Evolutionary conservation across 1,139 yeast species (phyloP).

Genomic region (Geotrichum aggregatum): DNA sequence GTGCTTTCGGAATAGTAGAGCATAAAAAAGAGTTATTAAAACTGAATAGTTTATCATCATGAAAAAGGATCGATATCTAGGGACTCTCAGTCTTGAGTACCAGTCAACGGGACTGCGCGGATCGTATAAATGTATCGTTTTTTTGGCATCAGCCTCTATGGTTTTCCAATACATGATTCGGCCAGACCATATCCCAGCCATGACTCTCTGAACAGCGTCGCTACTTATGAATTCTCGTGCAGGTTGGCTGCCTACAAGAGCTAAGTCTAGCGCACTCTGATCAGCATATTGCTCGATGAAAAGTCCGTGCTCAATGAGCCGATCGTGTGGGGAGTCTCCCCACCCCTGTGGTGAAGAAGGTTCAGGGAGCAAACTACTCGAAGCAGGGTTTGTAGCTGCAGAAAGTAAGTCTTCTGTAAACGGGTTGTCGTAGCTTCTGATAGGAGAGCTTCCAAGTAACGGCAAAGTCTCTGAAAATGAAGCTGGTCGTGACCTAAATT

Average conservation of each 20-base stretch:
- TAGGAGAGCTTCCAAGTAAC: conserved; percentile 9
- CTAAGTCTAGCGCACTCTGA: conserved; percentile 16
- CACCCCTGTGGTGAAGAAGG: conserved; percentile 1
- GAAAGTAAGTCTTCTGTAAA: conserved; percentile 6
- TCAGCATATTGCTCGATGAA: conserved; percentile 19
- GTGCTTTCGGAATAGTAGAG: conserved; percentile 27
- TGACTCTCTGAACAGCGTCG: conserved; percentile 18
- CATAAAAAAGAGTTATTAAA: conserved; percentile 32
- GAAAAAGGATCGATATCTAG: conserved; percentile 34
- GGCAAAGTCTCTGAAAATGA: conserved; percentile 15
- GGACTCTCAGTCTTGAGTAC: conserved; percentile 36
- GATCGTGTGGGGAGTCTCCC: conserved; percentile 15
- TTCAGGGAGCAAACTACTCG: not conserved
- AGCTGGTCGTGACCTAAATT: conserved; percentile 1
- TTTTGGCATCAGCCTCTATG: conserved; percentile 30
- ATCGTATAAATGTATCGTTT: conserved; percentile 29
- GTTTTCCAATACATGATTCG: conserved; percentile 37
- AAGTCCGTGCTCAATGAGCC: conserved; percentile 17
- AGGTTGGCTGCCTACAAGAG: conserved; percentile 15
- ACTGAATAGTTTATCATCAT: conserved; percentile 35
- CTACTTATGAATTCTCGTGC: conserved; percentile 19
- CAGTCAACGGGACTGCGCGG: conserved; percentile 25
- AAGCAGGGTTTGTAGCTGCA: conserved; percentile 11
- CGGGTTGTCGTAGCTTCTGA: not conserved
- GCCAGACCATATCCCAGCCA: conserved; percentile 35